Evolutionary conservation across 352 stramenopile genomes (phyloP), one percentile per base, ranked within the genome.

Genomic region (Pythium biforme): DNA sequence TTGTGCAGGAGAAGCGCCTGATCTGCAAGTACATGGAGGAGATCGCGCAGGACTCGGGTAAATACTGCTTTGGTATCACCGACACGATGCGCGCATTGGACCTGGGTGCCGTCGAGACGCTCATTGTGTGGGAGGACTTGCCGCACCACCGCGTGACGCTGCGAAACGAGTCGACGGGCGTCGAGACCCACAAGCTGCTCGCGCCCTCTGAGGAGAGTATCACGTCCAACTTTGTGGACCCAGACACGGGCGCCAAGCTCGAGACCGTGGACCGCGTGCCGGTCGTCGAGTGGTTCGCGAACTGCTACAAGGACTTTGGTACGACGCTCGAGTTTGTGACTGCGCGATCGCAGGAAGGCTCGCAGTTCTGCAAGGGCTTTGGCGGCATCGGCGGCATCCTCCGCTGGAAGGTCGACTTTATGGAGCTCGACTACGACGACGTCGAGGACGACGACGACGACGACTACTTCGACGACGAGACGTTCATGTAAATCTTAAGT

Each of bases 121-220:
- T 99, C n/a, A 99, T 99, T 59, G 83, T 99, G 40, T 99, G 96
- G 96, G 98, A 99, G 69, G 98, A 99, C 64, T 79, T 99, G 51
- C 94, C 98, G 47, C 83, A 98, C 61, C 87, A 98, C 73, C 92
- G 97, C 53, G 90, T 98, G 55, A 86, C 92, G 53, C 76, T 99
- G 60, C 89, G 95, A 37, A 99, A 99, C 80, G 92, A 97, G 55
- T 79, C 81, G 11, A 98, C 97, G 6, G 79, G 79, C 17, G 85
- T 86, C 23, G 92, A 98, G 67, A 90, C 66, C 31, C 41, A 70
- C 55, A 95, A 94, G 77, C 87, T 94, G 25, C 60, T 95, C 55
- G 89, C 83, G 20, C 86, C 86, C 7, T 51, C 76, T 0, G 82
- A 99, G 71, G 93, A 99, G 72, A 85, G 84, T 23, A 90, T 99